Percentiles rank a stretch among this genome's conserved stretches.
These are phyloP conservation scores for Pythium brachiatum DNA, from an alignment of 352 stramenopile genomes.

Conservation along the genomic window DNA sequence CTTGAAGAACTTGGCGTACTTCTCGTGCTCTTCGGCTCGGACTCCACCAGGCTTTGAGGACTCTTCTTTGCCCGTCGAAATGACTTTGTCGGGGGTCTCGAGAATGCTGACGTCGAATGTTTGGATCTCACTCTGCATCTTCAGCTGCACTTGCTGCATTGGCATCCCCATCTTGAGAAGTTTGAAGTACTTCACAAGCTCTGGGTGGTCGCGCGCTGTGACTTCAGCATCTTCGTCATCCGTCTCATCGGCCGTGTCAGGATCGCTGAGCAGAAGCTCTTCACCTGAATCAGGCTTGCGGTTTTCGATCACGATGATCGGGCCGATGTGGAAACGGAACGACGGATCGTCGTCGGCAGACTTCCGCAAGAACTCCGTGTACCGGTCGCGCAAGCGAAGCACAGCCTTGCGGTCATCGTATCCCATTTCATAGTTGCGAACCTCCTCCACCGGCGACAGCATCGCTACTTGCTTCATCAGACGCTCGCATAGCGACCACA, in stretches of 20 bases:
- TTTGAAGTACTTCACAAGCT: constrained; percentile 77
- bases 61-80: constrained; percentile 74
- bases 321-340: constrained; percentile 64
- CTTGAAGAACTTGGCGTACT: constrained; percentile 93
- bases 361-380: constrained; percentile 71
- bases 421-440: constrained; percentile 71
- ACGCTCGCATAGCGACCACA: constrained; percentile 79
- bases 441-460: constrained; percentile 76
- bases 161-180: constrained; percentile 82
- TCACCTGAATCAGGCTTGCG: constrained; percentile 42
- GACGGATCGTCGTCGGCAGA: constrained; percentile 67
- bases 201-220: constrained; percentile 56
- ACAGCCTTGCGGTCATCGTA: constrained; percentile 83
- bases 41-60: constrained; percentile 36
- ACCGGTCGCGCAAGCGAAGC: constrained; percentile 69
- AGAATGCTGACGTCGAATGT: constrained; percentile 58
- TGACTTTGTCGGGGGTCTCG: constrained; percentile 73
- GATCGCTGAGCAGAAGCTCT: constrained; percentile 50
- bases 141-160: constrained; percentile 57
- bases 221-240: constrained; percentile 55
- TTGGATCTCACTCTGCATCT: constrained; percentile 66
- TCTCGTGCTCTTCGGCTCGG: constrained; percentile 59
- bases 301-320: constrained; percentile 78
- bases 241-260: constrained; percentile 52
- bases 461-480: constrained; percentile 78